Conservation (phyloP, 1,284 basidiomycete species). For the Heterobasidion occidentale region DNA sequence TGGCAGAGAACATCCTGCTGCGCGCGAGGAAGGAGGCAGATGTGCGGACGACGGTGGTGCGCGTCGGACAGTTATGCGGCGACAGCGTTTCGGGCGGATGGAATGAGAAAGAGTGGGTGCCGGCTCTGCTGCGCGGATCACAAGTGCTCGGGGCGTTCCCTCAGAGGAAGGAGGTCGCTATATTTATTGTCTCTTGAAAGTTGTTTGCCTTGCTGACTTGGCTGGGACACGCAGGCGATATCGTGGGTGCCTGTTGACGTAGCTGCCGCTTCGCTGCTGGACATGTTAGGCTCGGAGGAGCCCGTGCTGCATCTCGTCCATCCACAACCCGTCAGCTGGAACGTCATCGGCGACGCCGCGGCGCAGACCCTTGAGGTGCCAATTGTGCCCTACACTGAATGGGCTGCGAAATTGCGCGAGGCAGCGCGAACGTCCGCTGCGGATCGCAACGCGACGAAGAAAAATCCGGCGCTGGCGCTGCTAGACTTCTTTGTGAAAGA, state of each 20-base stretch:
- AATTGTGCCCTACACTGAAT: conserved; percentile 17
- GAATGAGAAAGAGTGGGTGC: conserved; percentile 37
- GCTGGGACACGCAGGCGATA: background rate
- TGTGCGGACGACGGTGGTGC: conserved; percentile 23
- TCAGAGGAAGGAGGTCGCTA: background rate
- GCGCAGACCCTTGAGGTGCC: conserved; percentile 14
- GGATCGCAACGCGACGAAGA: background rate
- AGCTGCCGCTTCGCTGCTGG: conserved; percentile 15
- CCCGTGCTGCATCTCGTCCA: conserved; percentile 19
- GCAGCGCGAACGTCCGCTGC: background rate
- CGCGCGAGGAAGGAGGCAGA: conserved; percentile 12
- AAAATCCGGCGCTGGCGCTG: background rate
- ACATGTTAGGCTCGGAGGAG: conserved; percentile 13
- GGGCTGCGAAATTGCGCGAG: conserved; percentile 9
- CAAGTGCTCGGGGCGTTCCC: conserved; percentile 1
- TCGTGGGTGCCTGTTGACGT: conserved; percentile 18
- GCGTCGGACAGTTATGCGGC: conserved; percentile 37
- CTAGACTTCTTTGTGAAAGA: conserved; percentile 2
- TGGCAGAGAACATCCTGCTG: conserved; percentile 23
- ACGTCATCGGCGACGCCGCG: conserved; percentile 10
- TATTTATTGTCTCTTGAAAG: background rate
- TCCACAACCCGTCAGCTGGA: conserved; percentile 18
- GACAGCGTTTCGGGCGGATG: conserved; percentile 29
- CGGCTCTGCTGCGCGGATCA: conserved; percentile 22
- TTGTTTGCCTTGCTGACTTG: background rate